These are phyloP conservation scores for Scheffersomyces coipomensis DNA, from an alignment of 805 yeast genomes.

Conservation along the genomic window DNA sequence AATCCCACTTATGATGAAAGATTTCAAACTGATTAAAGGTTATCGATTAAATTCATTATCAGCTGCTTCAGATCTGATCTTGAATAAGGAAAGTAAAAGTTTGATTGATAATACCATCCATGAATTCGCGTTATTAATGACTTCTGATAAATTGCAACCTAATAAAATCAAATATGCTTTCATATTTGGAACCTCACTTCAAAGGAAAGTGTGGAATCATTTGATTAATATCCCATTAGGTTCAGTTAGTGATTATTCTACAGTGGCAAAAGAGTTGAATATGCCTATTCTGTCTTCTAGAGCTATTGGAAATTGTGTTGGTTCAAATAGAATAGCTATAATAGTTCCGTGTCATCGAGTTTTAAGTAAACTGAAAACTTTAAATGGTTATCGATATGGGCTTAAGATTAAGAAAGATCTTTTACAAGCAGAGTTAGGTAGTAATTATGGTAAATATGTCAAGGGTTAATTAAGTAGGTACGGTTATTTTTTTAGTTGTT, in stretches of 20 bases:
- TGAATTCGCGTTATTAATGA: not conserved
- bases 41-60: slow-evolving; percentile 8
- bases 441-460: not conserved
- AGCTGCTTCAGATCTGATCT: not conserved
- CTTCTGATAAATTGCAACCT: not conserved
- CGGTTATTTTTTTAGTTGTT: too few relatives aligned
- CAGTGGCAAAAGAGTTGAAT: slow-evolving; percentile 28
- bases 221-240: slow-evolving; percentile 26
- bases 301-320: slow-evolving; percentile 42
- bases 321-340: slow-evolving; percentile 36
- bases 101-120: slow-evolving; percentile 1
- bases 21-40: slow-evolving; percentile 9
- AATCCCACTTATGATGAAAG: slow-evolving; percentile 8
- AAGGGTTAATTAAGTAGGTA: too few relatives aligned
- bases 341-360: slow-evolving; percentile 46
- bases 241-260: slow-evolving; percentile 25
- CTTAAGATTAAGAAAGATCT: slow-evolving; percentile 25
- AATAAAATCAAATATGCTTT: slow-evolving; percentile 5
- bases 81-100: not conserved
- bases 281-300: slow-evolving; percentile 25
- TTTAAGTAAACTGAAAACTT: slow-evolving; percentile 22
- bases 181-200: slow-evolving; percentile 39
- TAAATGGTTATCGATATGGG: slow-evolving; percentile 43
- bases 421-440: slow-evolving; percentile 18
- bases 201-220: slow-evolving; percentile 36